Evolutionary conservation across 129 eudicot genomes (phyloP), one percentile per base, ranked within the genome.

Genomic region (Arctium minus): DNA sequence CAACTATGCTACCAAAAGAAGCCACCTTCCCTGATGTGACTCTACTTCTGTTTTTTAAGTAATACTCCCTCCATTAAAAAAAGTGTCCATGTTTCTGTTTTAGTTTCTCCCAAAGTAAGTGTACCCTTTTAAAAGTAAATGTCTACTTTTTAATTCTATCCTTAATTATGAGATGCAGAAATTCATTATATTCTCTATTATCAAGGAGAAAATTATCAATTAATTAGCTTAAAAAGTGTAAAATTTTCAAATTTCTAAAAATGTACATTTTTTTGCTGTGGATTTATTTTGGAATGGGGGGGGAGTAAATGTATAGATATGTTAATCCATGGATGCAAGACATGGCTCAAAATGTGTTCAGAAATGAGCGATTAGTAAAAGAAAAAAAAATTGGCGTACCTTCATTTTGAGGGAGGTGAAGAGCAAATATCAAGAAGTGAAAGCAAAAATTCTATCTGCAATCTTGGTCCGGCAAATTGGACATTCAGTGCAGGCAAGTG

Each of bases 381-480:
- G 35, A 18, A 53, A 40, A 65, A 13, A 30, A 39, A 71, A 77
- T 31, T 62, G 39, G 72, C 40, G 70, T 89, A 90, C 97, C 94
- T 92, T 80, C 85, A 50, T 50, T 60, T 65, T 85, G 74, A 84
- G 70, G 86, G 92, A 79, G 80, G 83, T 81, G 50, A 80, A 73
- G 86, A 30, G 76, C 67, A 78, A 73, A 60, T 60, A 60, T 60
- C 91, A 92, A 17, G 86, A 85, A 75, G 97, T 87, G 78, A 90
- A 92, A 74, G 97, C 97, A 80, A 92, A 88, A 81, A 92, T 89
- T 78, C 97, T 88, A 84, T 92, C 97, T 70, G 88, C 79, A 44
- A 92, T 92, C 78, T 79, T 88, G 80, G 97, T 85, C 64, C 97
- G 92, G 82, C 97, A 90, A 5, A 92, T 92, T 30, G 97, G 97